Base-by-base conservation (phyloP, 345 rosid genomes). In the Melaleuca quinquenervia region DNA sequence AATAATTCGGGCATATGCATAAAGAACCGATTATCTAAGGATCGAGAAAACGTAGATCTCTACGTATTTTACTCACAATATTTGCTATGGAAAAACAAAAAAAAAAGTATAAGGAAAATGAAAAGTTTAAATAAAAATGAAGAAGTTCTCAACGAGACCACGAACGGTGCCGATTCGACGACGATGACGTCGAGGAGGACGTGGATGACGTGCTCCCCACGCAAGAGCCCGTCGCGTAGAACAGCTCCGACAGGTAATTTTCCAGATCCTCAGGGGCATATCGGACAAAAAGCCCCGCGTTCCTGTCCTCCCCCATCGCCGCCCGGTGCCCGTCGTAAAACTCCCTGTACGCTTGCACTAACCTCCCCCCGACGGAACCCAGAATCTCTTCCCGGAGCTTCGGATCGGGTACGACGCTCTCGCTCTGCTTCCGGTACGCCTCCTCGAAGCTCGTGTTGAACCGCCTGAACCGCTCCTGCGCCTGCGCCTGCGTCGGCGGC, bases 251-350 rank as follows among this genome's bases (percentile, higher is more conserved):
- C 41, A 96, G 41, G 91, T 90, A 91, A 87, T 91, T 91, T 82
- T 82, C 94, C 50, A 95, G 82, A 85, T 95, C 95, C 48, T 89
- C 93, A n/a, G 99, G 94, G 85, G 90, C 45, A 86, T 87, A 95
- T 82, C 90, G 84, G 88, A 92, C 91, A 85, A 90, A 82, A 82
- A 85, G 82, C 27, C 15, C 52, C 12, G 2, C 53, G 8, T 52
- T 76, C 41, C 85, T 87, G 86, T 87, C 89, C 14, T 86, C 88
- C 84, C 88, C 90, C 4, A 84, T 84, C 49, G 91, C 82, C 5
- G 82, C 50, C 87, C 53, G 86, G 85, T 93, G 93, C 48, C 86
- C 86, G 5, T 90, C 88, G 76, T 95, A 94, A 52, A 94, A 95
- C 82, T 86, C 90, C 14, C 94, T 89, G 82, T 94, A 96, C 8